Evolutionary conservation across 352 stramenopile genomes (phyloP).

Genomic region (Globisporangium radiosum): DNA sequence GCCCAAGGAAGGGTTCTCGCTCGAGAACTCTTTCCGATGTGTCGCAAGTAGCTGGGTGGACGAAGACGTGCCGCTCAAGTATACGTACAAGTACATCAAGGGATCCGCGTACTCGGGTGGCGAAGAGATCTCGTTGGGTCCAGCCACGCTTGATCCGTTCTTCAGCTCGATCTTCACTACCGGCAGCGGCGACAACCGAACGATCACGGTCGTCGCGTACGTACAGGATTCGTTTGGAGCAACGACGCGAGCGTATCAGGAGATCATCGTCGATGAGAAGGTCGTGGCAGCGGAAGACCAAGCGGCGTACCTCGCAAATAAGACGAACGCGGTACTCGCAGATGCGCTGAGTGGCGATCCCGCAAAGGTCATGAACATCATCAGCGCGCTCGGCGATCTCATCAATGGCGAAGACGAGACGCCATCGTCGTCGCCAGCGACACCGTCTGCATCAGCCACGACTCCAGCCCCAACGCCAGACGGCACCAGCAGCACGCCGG

Average conservation of each 20-base stretch:
- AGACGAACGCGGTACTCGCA: slow-evolving; percentile 40
- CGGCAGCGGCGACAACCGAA: slow-evolving; percentile 51
- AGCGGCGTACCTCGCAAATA: slow-evolving; percentile 46
- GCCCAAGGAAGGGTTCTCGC: slow-evolving; percentile 32
- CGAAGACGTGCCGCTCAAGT: slow-evolving; percentile 53
- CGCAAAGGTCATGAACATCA: slow-evolving; percentile 50
- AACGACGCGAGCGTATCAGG: slow-evolving; percentile 33
- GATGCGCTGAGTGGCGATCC: slow-evolving; percentile 48
- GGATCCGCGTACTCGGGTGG: slow-evolving; percentile 37
- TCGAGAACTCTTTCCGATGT: slow-evolving; percentile 49
- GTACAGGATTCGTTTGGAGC: slow-evolving; percentile 49
- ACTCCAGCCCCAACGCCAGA: slow-evolving; percentile 6
- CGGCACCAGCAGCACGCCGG: slow-evolving; percentile 6
- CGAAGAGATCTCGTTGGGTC: slow-evolving; percentile 43
- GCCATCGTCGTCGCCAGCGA: slow-evolving; percentile 13
- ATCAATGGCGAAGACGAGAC: slow-evolving; percentile 44
- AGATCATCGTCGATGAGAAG: slow-evolving; percentile 45
- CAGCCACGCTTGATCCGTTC: slow-evolving; percentile 40
- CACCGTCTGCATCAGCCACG: slow-evolving; percentile 10
- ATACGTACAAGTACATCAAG: slow-evolving; percentile 75
- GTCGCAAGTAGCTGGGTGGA: slow-evolving; percentile 57
- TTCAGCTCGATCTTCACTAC: slow-evolving; percentile 45
- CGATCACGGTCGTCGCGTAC: slow-evolving; percentile 58
- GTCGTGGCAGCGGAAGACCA: slow-evolving; percentile 34
- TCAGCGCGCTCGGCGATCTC: slow-evolving; percentile 56